Conservation (phyloP, 371 early-diverging fungal species). For the Rhizomucor miehei region DNA sequence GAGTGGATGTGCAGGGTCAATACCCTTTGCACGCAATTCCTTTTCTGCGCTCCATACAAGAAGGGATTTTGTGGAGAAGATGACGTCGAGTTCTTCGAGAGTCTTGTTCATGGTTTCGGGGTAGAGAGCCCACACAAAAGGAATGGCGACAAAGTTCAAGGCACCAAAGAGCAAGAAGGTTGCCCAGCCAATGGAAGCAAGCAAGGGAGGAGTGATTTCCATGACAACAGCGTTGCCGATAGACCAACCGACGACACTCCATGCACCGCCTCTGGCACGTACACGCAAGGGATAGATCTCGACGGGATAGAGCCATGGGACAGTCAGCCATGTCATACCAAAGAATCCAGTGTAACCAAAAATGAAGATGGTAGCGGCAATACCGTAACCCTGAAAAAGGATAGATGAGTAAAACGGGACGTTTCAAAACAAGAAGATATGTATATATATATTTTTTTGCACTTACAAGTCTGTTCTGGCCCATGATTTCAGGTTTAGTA, state of each 20-base stretch:
- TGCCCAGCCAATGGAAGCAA: slow-evolving; percentile 35
- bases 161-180: slow-evolving; percentile 41
- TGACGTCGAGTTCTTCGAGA: slow-evolving; percentile 37
- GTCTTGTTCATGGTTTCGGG: slow-evolving; percentile 40
- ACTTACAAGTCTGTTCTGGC: slow-evolving; percentile 12
- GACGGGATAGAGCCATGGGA: slow-evolving; percentile 41
- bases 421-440: background rate
- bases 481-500: slow-evolving; percentile 35
- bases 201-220: slow-evolving; percentile 42
- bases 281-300: slow-evolving; percentile 39
- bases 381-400: slow-evolving; percentile 20
- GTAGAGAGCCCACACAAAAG: slow-evolving; percentile 30
- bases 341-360: slow-evolving; percentile 36
- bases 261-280: slow-evolving; percentile 40
- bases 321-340: slow-evolving; percentile 39
- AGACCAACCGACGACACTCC: slow-evolving; percentile 45
- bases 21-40: slow-evolving; percentile 19
- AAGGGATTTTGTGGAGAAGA: slow-evolving; percentile 35
- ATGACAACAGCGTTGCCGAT: slow-evolving; percentile 40
- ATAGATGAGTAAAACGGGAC: background rate
- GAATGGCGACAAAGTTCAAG: slow-evolving; percentile 38
- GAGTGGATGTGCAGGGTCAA: slow-evolving; percentile 13
- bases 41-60: slow-evolving; percentile 43
- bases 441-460: background rate
- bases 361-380: slow-evolving; percentile 32